phyloP scores from a whole-genome alignment of 1,139 yeast species.

The Scheffersomyces quercinus region DNA sequence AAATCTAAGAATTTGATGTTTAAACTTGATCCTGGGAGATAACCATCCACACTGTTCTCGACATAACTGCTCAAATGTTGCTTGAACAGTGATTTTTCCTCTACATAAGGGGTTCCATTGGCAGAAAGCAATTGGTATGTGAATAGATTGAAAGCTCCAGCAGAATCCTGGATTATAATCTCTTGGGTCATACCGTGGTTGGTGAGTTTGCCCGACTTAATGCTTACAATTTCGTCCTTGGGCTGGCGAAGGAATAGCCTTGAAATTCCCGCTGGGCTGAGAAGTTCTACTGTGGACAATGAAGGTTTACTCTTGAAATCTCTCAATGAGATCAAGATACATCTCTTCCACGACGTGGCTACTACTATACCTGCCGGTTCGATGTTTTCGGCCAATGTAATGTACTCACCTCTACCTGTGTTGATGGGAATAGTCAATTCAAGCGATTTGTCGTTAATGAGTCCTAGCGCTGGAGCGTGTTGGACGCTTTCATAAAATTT shows the following conservation, averaged over 20 bases:
- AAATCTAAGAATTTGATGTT: constrained; percentile 54
- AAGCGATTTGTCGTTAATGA: constrained; percentile 45
- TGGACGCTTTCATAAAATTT: constrained; percentile 69
- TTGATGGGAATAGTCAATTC: constrained; percentile 41
- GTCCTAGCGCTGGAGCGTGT: constrained; percentile 67
- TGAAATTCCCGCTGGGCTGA: constrained; percentile 16
- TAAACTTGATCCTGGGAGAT: constrained; percentile 35
- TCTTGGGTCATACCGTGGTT: constrained; percentile 51
- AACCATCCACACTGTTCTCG: constrained; percentile 40
- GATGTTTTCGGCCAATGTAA: constrained; percentile 59
- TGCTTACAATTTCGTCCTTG: constrained; percentile 56
- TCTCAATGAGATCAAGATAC: constrained; percentile 61
- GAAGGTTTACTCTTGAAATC: constrained; percentile 69
- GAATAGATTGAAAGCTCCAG: constrained; percentile 40
- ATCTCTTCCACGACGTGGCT: constrained; percentile 71
- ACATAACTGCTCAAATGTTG: constrained; percentile 30
- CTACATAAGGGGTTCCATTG: constrained; percentile 29
- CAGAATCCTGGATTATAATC: constrained; percentile 46
- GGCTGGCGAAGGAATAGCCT: constrained; percentile 19
- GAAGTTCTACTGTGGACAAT: constrained; percentile 38
- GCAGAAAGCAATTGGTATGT: constrained; percentile 35
- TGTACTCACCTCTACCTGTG: constrained; percentile 48
- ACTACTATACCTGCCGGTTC: constrained; percentile 77
- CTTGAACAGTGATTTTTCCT: constrained; percentile 26
- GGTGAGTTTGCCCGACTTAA: constrained; percentile 55